Conservation (phyloP, 1,139 yeast species). For the Yamadazyma triangularis region DNA sequence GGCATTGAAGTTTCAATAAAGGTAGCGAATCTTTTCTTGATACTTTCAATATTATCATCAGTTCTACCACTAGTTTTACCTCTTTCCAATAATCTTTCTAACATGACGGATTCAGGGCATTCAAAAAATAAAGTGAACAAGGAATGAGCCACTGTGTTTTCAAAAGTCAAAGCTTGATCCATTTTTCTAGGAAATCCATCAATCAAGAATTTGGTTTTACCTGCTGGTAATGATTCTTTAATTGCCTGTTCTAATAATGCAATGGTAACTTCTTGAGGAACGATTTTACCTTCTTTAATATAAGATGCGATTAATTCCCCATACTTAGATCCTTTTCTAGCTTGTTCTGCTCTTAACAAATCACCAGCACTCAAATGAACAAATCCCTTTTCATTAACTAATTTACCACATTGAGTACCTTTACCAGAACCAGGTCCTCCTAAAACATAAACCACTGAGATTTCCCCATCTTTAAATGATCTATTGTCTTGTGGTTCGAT, state of each 20-base stretch:
- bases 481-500: constrained; percentile 37
- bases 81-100: constrained; percentile 77
- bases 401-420: constrained; percentile 90
- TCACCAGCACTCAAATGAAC: constrained; percentile 95
- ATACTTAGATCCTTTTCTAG: constrained; percentile 72
- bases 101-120: constrained; percentile 90
- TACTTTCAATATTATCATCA: constrained; percentile 90
- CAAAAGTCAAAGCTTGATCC: constrained; percentile 96
- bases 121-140: constrained; percentile 85
- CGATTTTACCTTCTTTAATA: constrained; percentile 85
- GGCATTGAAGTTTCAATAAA: constrained; percentile 93
- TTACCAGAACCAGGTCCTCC: constrained; percentile 96
- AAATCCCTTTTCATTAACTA: constrained; percentile 77
- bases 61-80: constrained; percentile 93
- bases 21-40: constrained; percentile 81
- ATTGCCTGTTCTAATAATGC: constrained; percentile 82
- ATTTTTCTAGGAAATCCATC: constrained; percentile 98
- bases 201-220: constrained; percentile 61
- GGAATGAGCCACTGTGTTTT: constrained; percentile 70
- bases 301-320: constrained; percentile 82
- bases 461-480: constrained; percentile 58
- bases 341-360: constrained; percentile 85
- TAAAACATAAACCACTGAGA: constrained; percentile 80
- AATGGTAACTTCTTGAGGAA: constrained; percentile 93
- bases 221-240: constrained; percentile 45